A percentile compares a stretch with the other conserved stretches of the same genome.
phyloP scores from a whole-genome alignment of 352 stramenopile species.

The Elongisporangium anandrum region DNA sequence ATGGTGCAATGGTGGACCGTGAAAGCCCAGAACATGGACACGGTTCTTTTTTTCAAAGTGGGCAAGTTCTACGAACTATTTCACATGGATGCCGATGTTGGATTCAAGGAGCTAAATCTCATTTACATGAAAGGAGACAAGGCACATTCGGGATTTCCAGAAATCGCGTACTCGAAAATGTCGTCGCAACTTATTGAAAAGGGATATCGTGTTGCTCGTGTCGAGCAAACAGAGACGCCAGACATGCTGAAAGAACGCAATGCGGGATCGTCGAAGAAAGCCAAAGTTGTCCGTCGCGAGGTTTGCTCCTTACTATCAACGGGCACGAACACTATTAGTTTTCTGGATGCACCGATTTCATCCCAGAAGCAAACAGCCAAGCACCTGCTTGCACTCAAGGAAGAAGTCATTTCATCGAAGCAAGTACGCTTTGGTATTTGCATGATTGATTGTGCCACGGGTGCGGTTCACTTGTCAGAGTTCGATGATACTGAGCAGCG shows the following conservation, averaged over 20 bases:
- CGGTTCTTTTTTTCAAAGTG: constrained; percentile 99
- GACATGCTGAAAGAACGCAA: constrained; percentile 96
- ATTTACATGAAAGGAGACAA: constrained; percentile 99
- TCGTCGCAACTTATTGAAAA: constrained; percentile 92
- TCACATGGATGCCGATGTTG: constrained; percentile 99
- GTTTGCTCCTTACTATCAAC: constrained; percentile 95
- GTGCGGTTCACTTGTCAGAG: constrained; percentile 93
- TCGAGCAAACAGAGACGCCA: constrained; percentile 99
- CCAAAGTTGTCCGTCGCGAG: constrained; percentile 91
- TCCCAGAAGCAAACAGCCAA: constrained; percentile 40
- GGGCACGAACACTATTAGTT: constrained; percentile 95
- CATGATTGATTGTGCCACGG: constrained; percentile 92
- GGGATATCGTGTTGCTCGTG: constrained; percentile 96
- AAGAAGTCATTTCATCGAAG: constrained; percentile 25
- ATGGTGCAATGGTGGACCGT: constrained; percentile 99
- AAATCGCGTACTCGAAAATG: constrained; percentile 97
- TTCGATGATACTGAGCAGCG: constrained; percentile 97
- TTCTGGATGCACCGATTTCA: constrained; percentile 85
- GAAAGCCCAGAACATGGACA: constrained; percentile 97
- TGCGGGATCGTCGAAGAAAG: constrained; percentile 54
- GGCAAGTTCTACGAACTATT: constrained; percentile 96
- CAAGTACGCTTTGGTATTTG: constrained; percentile 90
- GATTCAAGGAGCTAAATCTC: constrained; percentile 93
- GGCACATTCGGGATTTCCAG: constrained; percentile 97
- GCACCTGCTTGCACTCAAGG: constrained; percentile 68